Evolutionary conservation across 208 protist species (phyloP), one percentile per base, ranked within the genome.

Genomic region (Crithidia brevicula): DNA sequence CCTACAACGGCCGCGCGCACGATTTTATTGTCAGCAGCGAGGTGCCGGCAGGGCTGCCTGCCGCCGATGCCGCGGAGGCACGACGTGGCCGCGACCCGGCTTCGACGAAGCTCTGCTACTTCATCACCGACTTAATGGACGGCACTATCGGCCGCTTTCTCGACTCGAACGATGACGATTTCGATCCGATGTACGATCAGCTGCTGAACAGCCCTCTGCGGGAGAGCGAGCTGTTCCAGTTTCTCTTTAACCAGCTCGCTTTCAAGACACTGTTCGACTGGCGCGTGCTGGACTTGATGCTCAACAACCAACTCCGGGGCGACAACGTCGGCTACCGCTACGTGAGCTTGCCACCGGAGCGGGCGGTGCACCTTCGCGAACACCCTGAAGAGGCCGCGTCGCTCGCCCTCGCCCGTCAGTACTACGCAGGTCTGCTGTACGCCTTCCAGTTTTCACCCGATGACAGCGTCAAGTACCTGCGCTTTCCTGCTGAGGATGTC

Each of bases 111-210:
- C 85, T 96, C 46, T 94, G 88, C 73, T 96, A 94, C 77, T 58
- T 94, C 16, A 62, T 93, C 2, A 91, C 81, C 2, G 78, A 90
- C 54, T 67, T 94, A 28, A 93, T 96, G 91, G 91, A 96, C 68
- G 87, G 85, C 46, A 91, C 86, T 8, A 42, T 96, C 27, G 91
- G 91, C 38, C 88, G 85, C 23, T 96, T 96, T 64, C 67, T 96
- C 18, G 80, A 65, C 33, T 78, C 85, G 27, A 64, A 83, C 23
- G 91, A 96, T 11, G 77, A 78, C 47, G 91, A 88, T 57, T 96
- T 83, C 72, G 91, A 96, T 62, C 87, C 88, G 0, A 74, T 75
- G 38, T 96, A 92, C 64, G 91, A 96, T 63, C 83, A 78, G 18
- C 76, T 96, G 49, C 50, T 87, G 15, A 94, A 94, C 76, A 80